Evolutionary conservation across 441 rosid genomes (phyloP).

Genomic region (Geranium incanum): DNA sequence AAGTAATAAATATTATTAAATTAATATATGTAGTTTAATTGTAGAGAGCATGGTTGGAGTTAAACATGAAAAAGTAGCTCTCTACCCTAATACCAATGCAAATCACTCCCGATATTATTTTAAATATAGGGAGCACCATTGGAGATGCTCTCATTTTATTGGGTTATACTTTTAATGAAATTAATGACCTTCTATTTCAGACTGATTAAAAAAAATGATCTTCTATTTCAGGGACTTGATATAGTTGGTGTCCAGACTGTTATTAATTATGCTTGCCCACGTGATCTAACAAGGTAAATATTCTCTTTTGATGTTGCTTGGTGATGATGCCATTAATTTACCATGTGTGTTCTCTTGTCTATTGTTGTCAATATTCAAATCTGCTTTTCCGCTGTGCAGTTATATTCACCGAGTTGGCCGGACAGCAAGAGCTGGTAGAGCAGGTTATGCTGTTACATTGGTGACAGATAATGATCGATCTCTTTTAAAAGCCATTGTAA

Average conservation of each 20-base stretch:
- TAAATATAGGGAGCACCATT: too few relatives aligned
- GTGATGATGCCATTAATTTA: background rate
- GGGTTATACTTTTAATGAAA: background rate
- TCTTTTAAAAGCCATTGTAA: conserved; percentile 87
- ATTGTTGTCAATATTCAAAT: background rate
- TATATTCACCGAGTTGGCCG: conserved; percentile 95
- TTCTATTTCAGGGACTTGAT: conserved; percentile 69
- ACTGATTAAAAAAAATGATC: background rate
- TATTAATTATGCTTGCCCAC: conserved; percentile 93
- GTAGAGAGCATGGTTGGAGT: too few relatives aligned
- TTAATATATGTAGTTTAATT: too few relatives aligned
- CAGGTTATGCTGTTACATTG: conserved; percentile 96
- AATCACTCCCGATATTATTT: too few relatives aligned
- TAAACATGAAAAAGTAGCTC: too few relatives aligned
- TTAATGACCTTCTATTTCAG: conserved; percentile 30
- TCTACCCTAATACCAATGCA: too few relatives aligned
- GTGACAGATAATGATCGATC: conserved; percentile 89
- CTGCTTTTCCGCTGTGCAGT: conserved; percentile 38
- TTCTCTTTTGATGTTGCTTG: conserved; percentile 15
- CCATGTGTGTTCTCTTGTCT: background rate
- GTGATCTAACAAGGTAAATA: conserved; percentile 77
- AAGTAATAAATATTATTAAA: too few relatives aligned
- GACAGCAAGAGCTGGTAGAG: conserved; percentile 96
- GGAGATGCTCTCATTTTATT: too few relatives aligned
- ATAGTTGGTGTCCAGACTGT: conserved; percentile 95